Evolutionary conservation across 495 filamentous ascomycete genomes (phyloP).

Genomic region (Penicillium steckii): DNA sequence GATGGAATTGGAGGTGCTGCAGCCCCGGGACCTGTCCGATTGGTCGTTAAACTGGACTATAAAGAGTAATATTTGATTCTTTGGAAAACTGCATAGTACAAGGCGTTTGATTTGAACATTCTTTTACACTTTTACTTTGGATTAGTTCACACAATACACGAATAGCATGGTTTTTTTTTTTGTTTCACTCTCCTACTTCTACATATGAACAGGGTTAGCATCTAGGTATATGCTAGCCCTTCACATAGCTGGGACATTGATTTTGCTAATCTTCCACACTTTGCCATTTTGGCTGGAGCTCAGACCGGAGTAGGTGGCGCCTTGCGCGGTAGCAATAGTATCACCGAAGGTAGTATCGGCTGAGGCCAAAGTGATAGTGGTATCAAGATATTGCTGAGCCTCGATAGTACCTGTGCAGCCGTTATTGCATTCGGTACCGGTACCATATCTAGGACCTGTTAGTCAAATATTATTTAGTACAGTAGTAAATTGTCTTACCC

Average conservation of each 20-base stretch:
- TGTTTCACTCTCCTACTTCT: not conserved
- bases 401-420: conserved; percentile 35
- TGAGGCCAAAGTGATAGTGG: conserved; percentile 31
- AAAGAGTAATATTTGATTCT: conserved; percentile 13
- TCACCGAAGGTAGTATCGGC: conserved; percentile 34
- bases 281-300: conserved; percentile 31
- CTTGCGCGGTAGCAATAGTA: conserved; percentile 29
- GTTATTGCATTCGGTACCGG: conserved; percentile 35
- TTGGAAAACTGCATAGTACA: not conserved
- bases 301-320: conserved; percentile 30
- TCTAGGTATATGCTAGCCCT: too few relatives aligned
- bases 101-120: not conserved
- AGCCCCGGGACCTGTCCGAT: conserved; percentile 27
- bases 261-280: conserved; percentile 33
- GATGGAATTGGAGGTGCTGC: conserved; percentile 39
- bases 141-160: conserved; percentile 1
- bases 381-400: conserved; percentile 35
- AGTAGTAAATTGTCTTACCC: conserved; percentile 19
- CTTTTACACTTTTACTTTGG: not conserved
- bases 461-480: not conserved
- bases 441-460: conserved; percentile 28
- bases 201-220: too few relatives aligned
- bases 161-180: not conserved
- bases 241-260: conserved; percentile 37
- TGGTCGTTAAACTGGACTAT: conserved; percentile 34